Evolutionary conservation across 2,329 filamentous ascomycete genomes (phyloP).

Genomic region (Aspergillus floridensis): DNA sequence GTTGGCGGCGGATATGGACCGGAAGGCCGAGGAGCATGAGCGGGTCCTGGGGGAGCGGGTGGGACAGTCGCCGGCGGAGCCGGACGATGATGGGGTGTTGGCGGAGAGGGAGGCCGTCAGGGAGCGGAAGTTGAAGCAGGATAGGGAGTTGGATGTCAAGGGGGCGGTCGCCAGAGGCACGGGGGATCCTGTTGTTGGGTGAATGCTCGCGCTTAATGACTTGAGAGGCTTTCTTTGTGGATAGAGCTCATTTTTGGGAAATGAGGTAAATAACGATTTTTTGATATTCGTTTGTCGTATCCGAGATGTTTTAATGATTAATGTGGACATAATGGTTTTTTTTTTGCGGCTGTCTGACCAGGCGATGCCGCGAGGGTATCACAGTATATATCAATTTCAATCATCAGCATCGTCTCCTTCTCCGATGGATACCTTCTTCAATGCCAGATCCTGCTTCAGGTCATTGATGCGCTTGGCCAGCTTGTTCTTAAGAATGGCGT

Average conservation of each 20-base stretch:
- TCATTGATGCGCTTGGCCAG: constrained; percentile 45
- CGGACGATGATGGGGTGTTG: constrained; percentile 18
- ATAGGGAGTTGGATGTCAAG: constrained; percentile 30
- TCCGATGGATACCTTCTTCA: constrained; percentile 45
- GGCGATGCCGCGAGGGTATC: constrained; percentile 12
- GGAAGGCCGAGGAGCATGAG: constrained; percentile 37
- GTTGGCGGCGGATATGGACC: constrained; percentile 31
- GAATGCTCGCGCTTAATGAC: constrained; percentile 23
- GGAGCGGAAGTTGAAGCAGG: constrained; percentile 25
- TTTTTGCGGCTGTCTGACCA: background rate
- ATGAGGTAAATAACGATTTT: background rate
- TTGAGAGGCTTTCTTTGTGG: background rate
- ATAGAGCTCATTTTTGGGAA: background rate
- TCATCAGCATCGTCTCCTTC: constrained; percentile 34
- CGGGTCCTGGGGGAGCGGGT: constrained; percentile 27
- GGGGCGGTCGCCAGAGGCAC: constrained; percentile 27
- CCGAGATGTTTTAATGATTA: background rate
- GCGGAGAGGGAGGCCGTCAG: constrained; percentile 26
- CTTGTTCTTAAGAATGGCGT: constrained; percentile 43
- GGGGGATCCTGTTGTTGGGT: constrained; percentile 27
- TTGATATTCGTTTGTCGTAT: background rate
- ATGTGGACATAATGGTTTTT: background rate
- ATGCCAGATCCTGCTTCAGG: constrained; percentile 43
- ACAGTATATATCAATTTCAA: constrained; percentile 17
- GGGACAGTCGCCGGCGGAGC: constrained; percentile 19